Percentiles rank a stretch among this genome's conserved stretches.
phyloP scores from a whole-genome alignment of 2,329 filamentous ascomycete genomes.

The Elsinoe necatrix region DNA sequence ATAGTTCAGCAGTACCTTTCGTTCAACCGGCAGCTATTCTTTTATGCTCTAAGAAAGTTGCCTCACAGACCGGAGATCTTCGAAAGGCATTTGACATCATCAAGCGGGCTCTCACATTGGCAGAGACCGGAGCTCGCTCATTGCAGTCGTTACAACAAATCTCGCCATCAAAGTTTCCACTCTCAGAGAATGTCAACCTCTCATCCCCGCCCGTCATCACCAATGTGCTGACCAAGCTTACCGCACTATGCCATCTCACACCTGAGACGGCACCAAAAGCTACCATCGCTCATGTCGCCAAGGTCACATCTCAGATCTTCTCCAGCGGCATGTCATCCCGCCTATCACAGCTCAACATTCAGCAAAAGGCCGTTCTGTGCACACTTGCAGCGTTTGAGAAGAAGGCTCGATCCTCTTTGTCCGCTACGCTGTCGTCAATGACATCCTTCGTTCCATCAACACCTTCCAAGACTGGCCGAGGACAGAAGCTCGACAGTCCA shows the following conservation, averaged over 20 bases:
- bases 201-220: slow-evolving; percentile 45
- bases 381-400: slow-evolving; percentile 81
- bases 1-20: slow-evolving; percentile 64
- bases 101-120: slow-evolving; percentile 76
- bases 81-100: slow-evolving; percentile 95
- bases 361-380: slow-evolving; percentile 93
- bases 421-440: slow-evolving; percentile 13
- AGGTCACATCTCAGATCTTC: slow-evolving; percentile 81
- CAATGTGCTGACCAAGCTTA: slow-evolving; percentile 43
- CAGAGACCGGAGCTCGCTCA: slow-evolving; percentile 73
- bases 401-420: slow-evolving; percentile 47
- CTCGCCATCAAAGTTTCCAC: slow-evolving; percentile 52
- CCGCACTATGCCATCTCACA: slow-evolving; percentile 41
- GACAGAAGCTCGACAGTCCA: slow-evolving; percentile 48
- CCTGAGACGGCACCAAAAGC: slow-evolving; percentile 76
- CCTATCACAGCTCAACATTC: slow-evolving; percentile 79
- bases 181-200: slow-evolving; percentile 74
- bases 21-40: slow-evolving; percentile 90
- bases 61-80: slow-evolving; percentile 86
- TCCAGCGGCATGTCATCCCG: slow-evolving; percentile 80
- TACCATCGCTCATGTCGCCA: slow-evolving; percentile 82
- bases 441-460: slow-evolving; percentile 25
- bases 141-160: slow-evolving; percentile 57
- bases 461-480: slow-evolving; percentile 32
- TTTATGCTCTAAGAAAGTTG: slow-evolving; percentile 88